Evolutionary conservation across 2,329 filamentous ascomycete species (phyloP).

Genomic region (Hymenoscyphus fructigenus): DNA sequence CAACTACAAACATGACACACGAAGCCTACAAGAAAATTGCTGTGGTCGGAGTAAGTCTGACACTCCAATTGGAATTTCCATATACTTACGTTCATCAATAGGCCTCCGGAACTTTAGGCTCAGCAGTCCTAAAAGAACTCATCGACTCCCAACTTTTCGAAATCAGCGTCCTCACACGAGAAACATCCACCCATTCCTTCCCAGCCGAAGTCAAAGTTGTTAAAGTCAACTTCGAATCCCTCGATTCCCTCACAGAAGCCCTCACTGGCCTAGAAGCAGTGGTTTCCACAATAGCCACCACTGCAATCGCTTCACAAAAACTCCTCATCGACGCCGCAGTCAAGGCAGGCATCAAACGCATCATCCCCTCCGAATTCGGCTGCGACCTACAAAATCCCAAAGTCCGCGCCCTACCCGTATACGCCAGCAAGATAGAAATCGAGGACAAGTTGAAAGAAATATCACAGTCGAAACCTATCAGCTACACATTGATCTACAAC

Average conservation of each 20-base stretch:
- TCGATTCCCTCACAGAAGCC: conserved; percentile 43
- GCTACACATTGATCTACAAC: conserved; percentile 53
- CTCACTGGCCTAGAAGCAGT: conserved; percentile 58
- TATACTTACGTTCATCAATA: conserved; percentile 10
- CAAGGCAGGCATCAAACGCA: conserved; percentile 57
- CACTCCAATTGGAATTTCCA: neutral
- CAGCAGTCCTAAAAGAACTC: conserved; percentile 27
- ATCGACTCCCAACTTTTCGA: conserved; percentile 38
- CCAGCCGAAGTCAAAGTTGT: conserved; percentile 42
- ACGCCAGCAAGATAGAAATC: conserved; percentile 48
- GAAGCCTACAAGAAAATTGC: conserved; percentile 26
- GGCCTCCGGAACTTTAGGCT: conserved; percentile 28
- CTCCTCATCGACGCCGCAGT: conserved; percentile 57
- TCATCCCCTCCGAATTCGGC: conserved; percentile 59
- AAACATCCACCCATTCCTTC: conserved; percentile 21
- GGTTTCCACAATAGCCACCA: conserved; percentile 45
- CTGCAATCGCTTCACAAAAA: conserved; percentile 43
- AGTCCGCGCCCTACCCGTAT: conserved; percentile 48
- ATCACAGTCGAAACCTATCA: conserved; percentile 42
- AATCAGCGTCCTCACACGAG: conserved; percentile 50
- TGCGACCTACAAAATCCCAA: conserved; percentile 41
- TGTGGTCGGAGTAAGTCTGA: conserved; percentile 27
- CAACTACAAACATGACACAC: neutral
- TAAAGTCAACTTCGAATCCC: conserved; percentile 46
- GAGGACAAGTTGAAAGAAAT: conserved; percentile 42